Evolutionary conservation across 2,329 filamentous ascomycete genomes (phyloP), one percentile per base, ranked within the genome.

Genomic region (Rutstroemia sydowiana): DNA sequence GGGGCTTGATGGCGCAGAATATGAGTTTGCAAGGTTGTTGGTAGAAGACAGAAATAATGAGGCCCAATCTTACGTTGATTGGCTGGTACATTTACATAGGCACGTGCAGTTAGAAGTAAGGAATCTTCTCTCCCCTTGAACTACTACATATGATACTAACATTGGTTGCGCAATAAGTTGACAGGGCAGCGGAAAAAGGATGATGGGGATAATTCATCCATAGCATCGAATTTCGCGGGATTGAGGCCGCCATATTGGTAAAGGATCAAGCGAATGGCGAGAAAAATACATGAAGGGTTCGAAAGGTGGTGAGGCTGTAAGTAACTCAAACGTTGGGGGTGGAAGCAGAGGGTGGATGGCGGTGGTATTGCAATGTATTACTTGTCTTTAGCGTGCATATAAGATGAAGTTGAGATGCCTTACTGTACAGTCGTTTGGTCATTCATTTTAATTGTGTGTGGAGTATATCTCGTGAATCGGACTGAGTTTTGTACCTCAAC

Each of bases 41-140:
- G 83, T 95, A 30, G 93, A 98, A 71, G 93, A 98, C 66, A 81
- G 93, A 59, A 97, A 97, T 69, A 95, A 95, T 61, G 93, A 98
- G 72, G 93, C 93, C 32, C 91, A 95, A 71, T 95, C 88, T 66
- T 98, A 97, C 70, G 93, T 97, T 31, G 93, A 98, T 71, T 98
- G 93, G 93, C 75, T 98, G 64, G 93, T 98, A 53, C 88, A 95
- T 69, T 78, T 97, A 57, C 93, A 98, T 71, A 85, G 92, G 62
- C 84, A 87, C 60, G 93, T 98, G 58, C 91, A 95, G 67, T 75
- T 95, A 58, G 93, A 98, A 78, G 82, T 85, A 69, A 70, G 78
- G 70, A 16, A 40, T 51, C 23, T 18, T 42, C 37, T 41, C 14
- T 7, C n/a, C 16, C 1, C 18, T 10, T 32, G n/a, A 34, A 16